Evolutionary conservation across 2,329 filamentous ascomycete species (phyloP).

Genomic region (Nemania sp.): DNA sequence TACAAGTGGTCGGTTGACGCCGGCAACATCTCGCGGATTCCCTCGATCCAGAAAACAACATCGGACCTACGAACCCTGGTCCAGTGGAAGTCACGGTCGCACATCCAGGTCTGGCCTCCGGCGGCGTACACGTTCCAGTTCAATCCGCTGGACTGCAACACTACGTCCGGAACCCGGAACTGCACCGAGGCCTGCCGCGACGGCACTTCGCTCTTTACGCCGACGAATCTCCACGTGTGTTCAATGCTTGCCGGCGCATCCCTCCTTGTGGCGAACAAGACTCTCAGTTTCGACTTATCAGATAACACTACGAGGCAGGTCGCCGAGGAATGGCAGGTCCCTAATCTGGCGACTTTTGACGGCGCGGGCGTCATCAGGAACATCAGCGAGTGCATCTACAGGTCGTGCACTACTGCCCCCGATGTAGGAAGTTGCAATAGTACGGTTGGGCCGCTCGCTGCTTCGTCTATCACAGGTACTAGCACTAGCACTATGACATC

Average conservation of each 20-base stretch:
- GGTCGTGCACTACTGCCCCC: not conserved
- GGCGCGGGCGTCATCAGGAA: not conserved
- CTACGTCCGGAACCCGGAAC: not conserved
- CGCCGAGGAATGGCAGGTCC: not conserved
- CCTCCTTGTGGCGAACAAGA: not conserved
- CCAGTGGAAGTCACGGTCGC: not conserved
- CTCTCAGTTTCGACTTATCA: not conserved
- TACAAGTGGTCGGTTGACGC: not conserved
- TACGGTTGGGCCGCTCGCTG: not conserved
- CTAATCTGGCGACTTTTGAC: not conserved
- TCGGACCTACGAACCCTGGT: not conserved
- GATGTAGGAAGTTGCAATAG: not conserved
- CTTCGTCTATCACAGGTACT: not conserved
- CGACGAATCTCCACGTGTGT: not conserved
- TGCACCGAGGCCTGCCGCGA: not conserved
- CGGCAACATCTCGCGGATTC: not conserved
- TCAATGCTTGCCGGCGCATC: not conserved
- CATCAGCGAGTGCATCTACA: not conserved
- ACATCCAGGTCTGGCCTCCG: not conserved
- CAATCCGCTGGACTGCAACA: not conserved
- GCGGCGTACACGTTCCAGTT: not conserved
- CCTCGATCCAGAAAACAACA: not conserved
- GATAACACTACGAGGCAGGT: not conserved
- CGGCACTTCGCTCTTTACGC: not conserved
- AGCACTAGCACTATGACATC: not conserved